Percentiles rank a stretch among this genome's conserved stretches.
Conservation (phyloP, 1,284 basidiomycete genomes). For the Lentinus polychrous region DNA sequence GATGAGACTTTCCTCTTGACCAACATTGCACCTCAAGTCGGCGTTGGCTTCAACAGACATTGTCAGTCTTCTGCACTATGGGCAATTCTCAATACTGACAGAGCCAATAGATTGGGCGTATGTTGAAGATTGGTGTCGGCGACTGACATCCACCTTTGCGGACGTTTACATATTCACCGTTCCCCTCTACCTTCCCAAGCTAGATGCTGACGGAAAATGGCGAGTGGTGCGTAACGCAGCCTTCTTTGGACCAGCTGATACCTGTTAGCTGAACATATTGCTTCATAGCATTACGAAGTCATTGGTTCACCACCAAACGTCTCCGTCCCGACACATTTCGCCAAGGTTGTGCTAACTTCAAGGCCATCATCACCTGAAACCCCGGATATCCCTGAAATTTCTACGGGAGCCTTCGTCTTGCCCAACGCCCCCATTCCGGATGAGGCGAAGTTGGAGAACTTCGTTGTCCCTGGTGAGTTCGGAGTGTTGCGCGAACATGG, state of each 20-base stretch:
- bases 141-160: slow-evolving; percentile 78
- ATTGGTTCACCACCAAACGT: slow-evolving; percentile 90
- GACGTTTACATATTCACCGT: slow-evolving; percentile 98
- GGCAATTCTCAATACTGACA: background rate
- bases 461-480: slow-evolving; percentile 72
- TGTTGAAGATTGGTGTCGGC: slow-evolving; percentile 91
- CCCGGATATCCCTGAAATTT: slow-evolving; percentile 68
- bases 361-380: slow-evolving; percentile 67
- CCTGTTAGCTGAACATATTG: background rate
- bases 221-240: slow-evolving; percentile 71
- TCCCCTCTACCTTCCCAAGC: slow-evolving; percentile 90
- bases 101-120: slow-evolving; percentile 82
- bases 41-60: slow-evolving; percentile 95
- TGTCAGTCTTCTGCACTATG: slow-evolving; percentile 46
- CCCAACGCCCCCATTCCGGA: slow-evolving; percentile 90
- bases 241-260: too few relatives aligned
- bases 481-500: background rate
- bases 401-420: slow-evolving; percentile 89
- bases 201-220: slow-evolving; percentile 87
- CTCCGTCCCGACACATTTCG: slow-evolving; percentile 96
- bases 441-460: slow-evolving; percentile 69
- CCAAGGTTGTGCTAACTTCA: slow-evolving; percentile 87
- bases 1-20: slow-evolving; percentile 93
- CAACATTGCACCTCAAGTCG: slow-evolving; percentile 98
- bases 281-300: slow-evolving; percentile 92